phyloP scores from a whole-genome alignment of 1,284 basidiomycete species.

The Anthracocystis setariae region DNA sequence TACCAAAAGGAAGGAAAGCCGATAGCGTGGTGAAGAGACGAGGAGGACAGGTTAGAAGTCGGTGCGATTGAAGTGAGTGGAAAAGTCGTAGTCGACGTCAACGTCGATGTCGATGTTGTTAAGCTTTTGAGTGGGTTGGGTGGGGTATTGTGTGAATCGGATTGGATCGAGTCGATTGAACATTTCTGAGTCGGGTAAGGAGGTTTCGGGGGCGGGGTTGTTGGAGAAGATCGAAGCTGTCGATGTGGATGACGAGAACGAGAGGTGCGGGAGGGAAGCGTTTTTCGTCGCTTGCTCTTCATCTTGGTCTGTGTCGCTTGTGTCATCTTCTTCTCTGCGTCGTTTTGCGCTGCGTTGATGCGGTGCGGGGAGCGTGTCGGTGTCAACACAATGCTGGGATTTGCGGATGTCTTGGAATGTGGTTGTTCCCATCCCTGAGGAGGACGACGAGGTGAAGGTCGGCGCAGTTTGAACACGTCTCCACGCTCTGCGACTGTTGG shows the following conservation, averaged over 20 bases:
- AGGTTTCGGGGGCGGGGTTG: neutral
- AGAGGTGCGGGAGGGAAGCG: slow-evolving; percentile 9
- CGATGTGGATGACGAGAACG: slow-evolving; percentile 15
- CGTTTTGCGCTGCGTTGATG: too few species aligned
- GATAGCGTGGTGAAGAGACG: neutral
- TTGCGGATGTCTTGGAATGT: slow-evolving; percentile 11
- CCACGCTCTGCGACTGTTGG: slow-evolving; percentile 7
- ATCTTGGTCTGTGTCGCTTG: neutral
- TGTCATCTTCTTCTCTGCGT: too few species aligned
- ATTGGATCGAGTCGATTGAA: neutral
- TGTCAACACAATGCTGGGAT: neutral
- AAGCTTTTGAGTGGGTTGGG: neutral
- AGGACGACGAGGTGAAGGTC: too few species aligned
- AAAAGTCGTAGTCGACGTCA: slow-evolving; percentile 20
- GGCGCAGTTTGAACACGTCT: slow-evolving; percentile 14
- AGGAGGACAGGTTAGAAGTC: slow-evolving; percentile 30
- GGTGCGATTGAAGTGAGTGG: slow-evolving; percentile 10
- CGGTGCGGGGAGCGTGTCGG: too few species aligned
- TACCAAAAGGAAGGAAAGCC: neutral
- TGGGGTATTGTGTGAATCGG: too few species aligned
- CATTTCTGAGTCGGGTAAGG: too few species aligned
- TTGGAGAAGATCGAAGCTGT: neutral
- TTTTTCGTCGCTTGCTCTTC: neutral
- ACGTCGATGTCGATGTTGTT: neutral
- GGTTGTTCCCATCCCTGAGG: too few species aligned